Percentiles rank a stretch among this genome's conserved stretches.
Evolutionary conservation across 306 rosid genomes (phyloP).

Genomic region (Cucurbita pepo): DNA sequence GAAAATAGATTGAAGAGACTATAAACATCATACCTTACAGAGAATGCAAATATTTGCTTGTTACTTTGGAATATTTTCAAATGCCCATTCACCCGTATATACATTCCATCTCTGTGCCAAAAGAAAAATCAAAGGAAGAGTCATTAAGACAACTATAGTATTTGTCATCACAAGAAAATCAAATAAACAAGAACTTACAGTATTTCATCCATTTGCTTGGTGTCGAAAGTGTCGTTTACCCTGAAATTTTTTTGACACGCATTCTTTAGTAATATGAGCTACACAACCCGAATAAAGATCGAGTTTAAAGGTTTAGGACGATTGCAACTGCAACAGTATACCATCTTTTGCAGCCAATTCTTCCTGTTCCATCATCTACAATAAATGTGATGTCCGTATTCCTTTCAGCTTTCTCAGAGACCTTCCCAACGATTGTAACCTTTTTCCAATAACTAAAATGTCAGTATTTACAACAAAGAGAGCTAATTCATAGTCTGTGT

Average conservation of each 20-base stretch:
- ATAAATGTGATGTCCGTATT: conserved; percentile 49
- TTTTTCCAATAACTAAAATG: not conserved
- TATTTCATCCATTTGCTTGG: conserved; percentile 61
- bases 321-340: conserved; percentile 7
- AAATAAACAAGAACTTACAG: conserved; percentile 28
- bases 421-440: conserved; percentile 51
- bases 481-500: too few species aligned
- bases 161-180: not conserved
- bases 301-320: not conserved
- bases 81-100: conserved; percentile 65
- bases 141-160: not conserved
- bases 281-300: not conserved
- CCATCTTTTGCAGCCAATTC: conserved; percentile 81
- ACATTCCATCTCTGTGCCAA: conserved; percentile 34
- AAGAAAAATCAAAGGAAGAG: not conserved
- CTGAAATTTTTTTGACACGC: conserved; percentile 8
- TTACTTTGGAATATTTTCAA: conserved; percentile 68
- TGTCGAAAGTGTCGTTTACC: conserved; percentile 62
- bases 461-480: not conserved
- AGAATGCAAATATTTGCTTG: conserved; percentile 55
- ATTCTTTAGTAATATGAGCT: not conserved
- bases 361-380: conserved; percentile 85
- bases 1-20: not conserved
- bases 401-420: conserved; percentile 59
- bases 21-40: conserved; percentile 40